These are phyloP conservation scores for Onygenales sp. DNA, from an alignment of 2,329 filamentous ascomycete species.

Conservation along the genomic window DNA sequence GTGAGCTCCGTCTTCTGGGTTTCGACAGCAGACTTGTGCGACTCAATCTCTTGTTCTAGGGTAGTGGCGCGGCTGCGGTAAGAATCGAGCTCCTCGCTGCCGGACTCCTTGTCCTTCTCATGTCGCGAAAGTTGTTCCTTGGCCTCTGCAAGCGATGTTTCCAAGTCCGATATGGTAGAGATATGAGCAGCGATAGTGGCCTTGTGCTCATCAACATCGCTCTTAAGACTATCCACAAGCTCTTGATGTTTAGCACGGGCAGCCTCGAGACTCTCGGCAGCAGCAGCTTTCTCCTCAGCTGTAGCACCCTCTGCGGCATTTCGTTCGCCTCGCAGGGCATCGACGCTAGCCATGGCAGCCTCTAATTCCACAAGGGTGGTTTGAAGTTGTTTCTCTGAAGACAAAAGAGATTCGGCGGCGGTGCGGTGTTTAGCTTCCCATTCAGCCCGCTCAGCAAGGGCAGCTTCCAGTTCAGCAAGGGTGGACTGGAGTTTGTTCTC, in stretches of 20 bases:
- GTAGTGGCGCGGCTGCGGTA: conserved; percentile 40
- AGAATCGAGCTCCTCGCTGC: conserved; percentile 39
- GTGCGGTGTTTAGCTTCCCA: conserved; percentile 71
- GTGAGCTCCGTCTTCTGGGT: conserved; percentile 46
- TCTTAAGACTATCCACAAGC: conserved; percentile 53
- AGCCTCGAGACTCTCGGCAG: conserved; percentile 39
- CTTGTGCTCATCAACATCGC: conserved; percentile 74
- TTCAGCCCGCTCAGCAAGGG: conserved; percentile 16
- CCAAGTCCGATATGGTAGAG: conserved; percentile 61
- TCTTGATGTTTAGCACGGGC: conserved; percentile 51
- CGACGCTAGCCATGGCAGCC: conserved; percentile 47
- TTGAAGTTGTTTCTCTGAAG: conserved; percentile 63
- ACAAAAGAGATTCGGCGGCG: conserved; percentile 60
- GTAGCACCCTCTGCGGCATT: conserved; percentile 20
- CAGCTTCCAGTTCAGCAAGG: conserved; percentile 61
- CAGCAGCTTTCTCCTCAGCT: conserved; percentile 24
- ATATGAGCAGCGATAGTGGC: conserved; percentile 59
- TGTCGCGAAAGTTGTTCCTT: conserved; percentile 60
- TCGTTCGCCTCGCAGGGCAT: conserved; percentile 36
- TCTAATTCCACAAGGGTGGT: conserved; percentile 67
- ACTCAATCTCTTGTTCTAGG: conserved; percentile 47
- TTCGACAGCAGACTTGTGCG: conserved; percentile 46
- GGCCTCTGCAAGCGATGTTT: conserved; percentile 59
- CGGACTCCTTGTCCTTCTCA: conserved; percentile 49
- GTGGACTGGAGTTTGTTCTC: conserved; percentile 64